phyloP scores from a whole-genome alignment of 192 early-diverging fungal species.

The Coemansia sp. region DNA sequence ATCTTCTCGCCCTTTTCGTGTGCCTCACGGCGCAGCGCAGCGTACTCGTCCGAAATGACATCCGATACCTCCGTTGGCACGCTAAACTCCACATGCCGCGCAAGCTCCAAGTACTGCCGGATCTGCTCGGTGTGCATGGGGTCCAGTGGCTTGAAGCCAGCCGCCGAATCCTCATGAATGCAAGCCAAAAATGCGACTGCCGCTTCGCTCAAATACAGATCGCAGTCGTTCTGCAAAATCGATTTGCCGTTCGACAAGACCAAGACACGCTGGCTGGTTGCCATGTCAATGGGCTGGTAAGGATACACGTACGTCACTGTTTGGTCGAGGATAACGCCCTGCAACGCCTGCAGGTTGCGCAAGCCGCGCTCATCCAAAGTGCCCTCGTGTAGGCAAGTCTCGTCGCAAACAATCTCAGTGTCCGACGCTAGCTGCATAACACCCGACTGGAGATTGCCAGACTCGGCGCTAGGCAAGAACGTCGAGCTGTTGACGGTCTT shows the following conservation, averaged over 20 bases:
- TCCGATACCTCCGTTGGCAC: conserved; percentile 68
- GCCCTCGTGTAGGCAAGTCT: conserved; percentile 72
- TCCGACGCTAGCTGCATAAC: conserved; percentile 65
- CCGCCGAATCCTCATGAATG: conserved; percentile 1
- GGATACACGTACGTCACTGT: conserved; percentile 71
- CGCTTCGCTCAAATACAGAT: conserved; percentile 52
- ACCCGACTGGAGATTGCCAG: conserved; percentile 62
- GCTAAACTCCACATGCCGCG: conserved; percentile 59
- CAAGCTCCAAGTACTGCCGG: conserved; percentile 62
- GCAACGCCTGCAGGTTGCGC: conserved; percentile 70
- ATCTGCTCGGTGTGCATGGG: conserved; percentile 56
- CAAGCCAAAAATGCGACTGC: conserved; percentile 17
- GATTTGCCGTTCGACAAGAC: conserved; percentile 71
- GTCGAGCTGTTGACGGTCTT: conserved; percentile 60
- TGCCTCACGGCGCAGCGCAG: conserved; percentile 28
- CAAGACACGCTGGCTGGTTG: conserved; percentile 65
- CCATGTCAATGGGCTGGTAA: conserved; percentile 70
- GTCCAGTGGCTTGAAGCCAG: conserved; percentile 33
- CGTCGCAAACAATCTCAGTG: conserved; percentile 69
- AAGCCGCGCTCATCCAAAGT: conserved; percentile 68
- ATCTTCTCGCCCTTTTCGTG: conserved; percentile 39
- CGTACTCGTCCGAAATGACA: conserved; percentile 57
- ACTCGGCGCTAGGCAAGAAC: conserved; percentile 63
- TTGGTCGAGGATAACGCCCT: conserved; percentile 64
- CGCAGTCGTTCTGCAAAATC: conserved; percentile 65